Conservation (phyloP, 441 rosid species). For the Pelargonium australe region DNA sequence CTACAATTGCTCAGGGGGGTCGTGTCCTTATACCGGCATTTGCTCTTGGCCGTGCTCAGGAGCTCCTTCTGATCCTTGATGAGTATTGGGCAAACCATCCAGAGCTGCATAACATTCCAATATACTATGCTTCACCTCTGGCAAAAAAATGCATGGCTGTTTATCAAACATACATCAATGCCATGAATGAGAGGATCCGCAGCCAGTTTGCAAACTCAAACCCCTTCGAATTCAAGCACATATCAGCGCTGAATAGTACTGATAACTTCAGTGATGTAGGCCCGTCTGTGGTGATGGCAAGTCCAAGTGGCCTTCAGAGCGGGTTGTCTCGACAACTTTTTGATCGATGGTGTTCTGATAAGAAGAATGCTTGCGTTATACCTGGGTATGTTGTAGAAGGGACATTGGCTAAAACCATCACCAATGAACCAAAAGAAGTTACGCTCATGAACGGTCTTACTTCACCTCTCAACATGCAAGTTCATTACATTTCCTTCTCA, state of each 20-base stretch:
- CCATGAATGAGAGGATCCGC: slow-evolving; percentile 87
- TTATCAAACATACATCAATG: slow-evolving; percentile 80
- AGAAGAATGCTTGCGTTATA: slow-evolving; percentile 69
- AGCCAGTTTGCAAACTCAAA: slow-evolving; percentile 84
- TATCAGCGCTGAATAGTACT: slow-evolving; percentile 64
- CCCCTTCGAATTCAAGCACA: slow-evolving; percentile 84
- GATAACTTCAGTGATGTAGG: slow-evolving; percentile 79
- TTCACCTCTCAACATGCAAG: slow-evolving; percentile 81
- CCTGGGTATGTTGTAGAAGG: slow-evolving; percentile 87
- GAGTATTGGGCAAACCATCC: slow-evolving; percentile 85
- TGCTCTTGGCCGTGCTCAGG: slow-evolving; percentile 95
- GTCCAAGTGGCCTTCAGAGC: slow-evolving; percentile 82
- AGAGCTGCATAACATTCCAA: slow-evolving; percentile 76
- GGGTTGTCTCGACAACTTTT: slow-evolving; percentile 82
- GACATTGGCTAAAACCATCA: slow-evolving; percentile 67
- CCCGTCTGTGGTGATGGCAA: slow-evolving; percentile 91
- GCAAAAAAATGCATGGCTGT: slow-evolving; percentile 90
- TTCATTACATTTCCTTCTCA: slow-evolving; percentile 83
- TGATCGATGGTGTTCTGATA: slow-evolving; percentile 82
- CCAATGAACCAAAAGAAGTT: slow-evolving; percentile 83
- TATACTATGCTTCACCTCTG: slow-evolving; percentile 87
- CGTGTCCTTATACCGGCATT: slow-evolving; percentile 85
- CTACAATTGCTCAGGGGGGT: slow-evolving; percentile 78
- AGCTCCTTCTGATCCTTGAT: slow-evolving; percentile 78
- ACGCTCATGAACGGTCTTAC: slow-evolving; percentile 84